phyloP scores from a whole-genome alignment of 192 early-diverging fungal genomes.

The Backusella australiensis region DNA sequence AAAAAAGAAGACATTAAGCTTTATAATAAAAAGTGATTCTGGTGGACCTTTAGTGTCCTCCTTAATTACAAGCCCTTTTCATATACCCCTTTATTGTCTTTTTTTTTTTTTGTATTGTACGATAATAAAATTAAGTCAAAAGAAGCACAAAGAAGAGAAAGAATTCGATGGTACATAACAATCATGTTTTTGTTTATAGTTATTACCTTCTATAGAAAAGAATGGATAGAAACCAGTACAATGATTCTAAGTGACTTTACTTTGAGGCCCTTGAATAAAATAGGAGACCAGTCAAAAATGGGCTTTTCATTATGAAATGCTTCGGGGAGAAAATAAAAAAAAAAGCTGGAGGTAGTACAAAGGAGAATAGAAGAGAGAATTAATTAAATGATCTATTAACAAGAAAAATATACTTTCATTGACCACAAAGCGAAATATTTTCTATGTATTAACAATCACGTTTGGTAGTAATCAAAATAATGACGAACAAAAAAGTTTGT shows the following conservation, averaged over 20 bases:
- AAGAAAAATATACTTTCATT: neutral
- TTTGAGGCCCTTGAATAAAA: neutral
- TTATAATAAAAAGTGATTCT: neutral
- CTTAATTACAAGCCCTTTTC: neutral
- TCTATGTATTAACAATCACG: neutral
- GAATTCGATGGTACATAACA: neutral
- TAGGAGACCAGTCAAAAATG: neutral
- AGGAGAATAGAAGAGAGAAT: neutral
- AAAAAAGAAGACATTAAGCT: neutral
- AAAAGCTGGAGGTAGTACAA: neutral
- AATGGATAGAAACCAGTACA: neutral
- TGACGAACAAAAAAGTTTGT: neutral
- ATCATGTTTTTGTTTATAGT: neutral
- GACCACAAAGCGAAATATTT: neutral
- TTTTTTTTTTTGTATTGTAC: neutral
- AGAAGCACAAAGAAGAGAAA: too few relatives aligned
- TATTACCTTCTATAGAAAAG: neutral
- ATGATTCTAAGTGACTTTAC: neutral
- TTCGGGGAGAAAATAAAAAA: neutral
- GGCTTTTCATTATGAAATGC: neutral
- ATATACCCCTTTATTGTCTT: neutral
- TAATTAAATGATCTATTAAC: neutral
- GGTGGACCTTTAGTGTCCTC: neutral
- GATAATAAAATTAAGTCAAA: neutral
- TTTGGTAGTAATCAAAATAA: neutral